Base-by-base conservation (phyloP, 83 land plant genomes). In the Diphasiastrum complanatum region DNA sequence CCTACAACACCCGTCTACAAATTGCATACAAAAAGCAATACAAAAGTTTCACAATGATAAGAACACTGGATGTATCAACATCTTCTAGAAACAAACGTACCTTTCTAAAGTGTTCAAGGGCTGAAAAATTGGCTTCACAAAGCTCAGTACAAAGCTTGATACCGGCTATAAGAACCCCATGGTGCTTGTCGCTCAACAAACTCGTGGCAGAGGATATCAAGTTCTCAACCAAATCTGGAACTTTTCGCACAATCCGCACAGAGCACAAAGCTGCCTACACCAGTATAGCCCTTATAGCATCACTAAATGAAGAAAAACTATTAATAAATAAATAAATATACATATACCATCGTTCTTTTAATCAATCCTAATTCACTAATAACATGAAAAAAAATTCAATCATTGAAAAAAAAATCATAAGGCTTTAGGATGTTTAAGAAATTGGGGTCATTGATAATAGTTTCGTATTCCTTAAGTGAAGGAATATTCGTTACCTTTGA, bases 191-290 rank as follows among this genome's bases (percentile, higher is more conserved):
- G 73, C 74, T 80, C 22, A 95, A 85, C 59, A 95, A 77, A 25
- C 75, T 31, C 68, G 80, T 79, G 45, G 96, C 85, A 67, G 92
- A 86, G 50, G 60, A 73, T 50, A 78, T 76, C 57, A 86, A 84
- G 64, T 84, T 86, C 65, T 95, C 99, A 33, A 97, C 84, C 60
- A 95, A 77, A 52, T 95, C 99, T 36, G 99, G 93, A 1, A 84
- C 99, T 78, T 95, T 95, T 67, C 82, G 86, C 51, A 95, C 73
- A 45, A 95, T 89, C 66, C 99, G 77, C 47, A 95, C 89, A 30
- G 97, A 79, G 67, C 99, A 95, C 55, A 95, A 74, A 47, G 99
- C 99, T 68, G 99, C 99, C 99, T 95, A 61, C n/a, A 56, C 25
- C 16, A 8, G 18, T 8, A 8, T 6, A 6, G 23, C 10, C 10